A percentile compares a stretch with the other conserved stretches of the same genome.
Evolutionary conservation across 352 stramenopile species (phyloP).

Genomic region (Phytophthora lateralis): DNA sequence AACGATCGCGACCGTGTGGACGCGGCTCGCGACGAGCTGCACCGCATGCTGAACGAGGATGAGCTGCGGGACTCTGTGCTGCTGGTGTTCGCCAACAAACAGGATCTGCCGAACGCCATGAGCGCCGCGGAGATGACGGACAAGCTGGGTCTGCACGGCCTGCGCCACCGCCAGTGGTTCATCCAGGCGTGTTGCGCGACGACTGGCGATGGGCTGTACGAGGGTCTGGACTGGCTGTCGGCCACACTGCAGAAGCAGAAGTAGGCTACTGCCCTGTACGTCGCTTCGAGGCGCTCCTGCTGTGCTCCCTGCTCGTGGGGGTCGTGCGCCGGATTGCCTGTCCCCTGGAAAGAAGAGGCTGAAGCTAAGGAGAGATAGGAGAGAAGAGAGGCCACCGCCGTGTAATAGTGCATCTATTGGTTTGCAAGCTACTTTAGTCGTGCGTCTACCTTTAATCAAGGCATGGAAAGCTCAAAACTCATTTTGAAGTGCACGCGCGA

Average conservation of each 20-base stretch:
- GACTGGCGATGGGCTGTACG: slow-evolving; percentile 98
- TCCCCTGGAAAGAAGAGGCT: slow-evolving; percentile 20
- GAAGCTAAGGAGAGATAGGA: slow-evolving; percentile 29
- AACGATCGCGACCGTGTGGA: slow-evolving; percentile 99
- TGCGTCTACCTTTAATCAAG: background rate
- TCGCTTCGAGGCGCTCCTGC: slow-evolving; percentile 5
- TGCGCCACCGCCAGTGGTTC: slow-evolving; percentile 98
- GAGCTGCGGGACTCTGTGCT: slow-evolving; percentile 97
- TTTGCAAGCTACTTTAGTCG: slow-evolving; percentile 27
- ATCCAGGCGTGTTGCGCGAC: slow-evolving; percentile 99
- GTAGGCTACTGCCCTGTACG: slow-evolving; percentile 39
- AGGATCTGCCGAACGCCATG: slow-evolving; percentile 97
- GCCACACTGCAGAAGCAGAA: slow-evolving; percentile 86
- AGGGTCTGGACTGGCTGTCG: slow-evolving; percentile 98
- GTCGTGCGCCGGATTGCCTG: slow-evolving; percentile 3
- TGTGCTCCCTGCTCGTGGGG: slow-evolving; percentile 23
- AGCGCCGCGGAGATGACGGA: slow-evolving; percentile 98
- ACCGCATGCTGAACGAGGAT: slow-evolving; percentile 95
- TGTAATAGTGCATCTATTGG: slow-evolving; percentile 52
- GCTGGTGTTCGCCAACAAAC: slow-evolving; percentile 99
- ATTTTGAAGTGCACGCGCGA: slow-evolving; percentile 17
- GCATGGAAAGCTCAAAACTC: slow-evolving; percentile 16
- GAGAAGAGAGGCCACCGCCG: slow-evolving; percentile 24
- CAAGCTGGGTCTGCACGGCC: slow-evolving; percentile 97
- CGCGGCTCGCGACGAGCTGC: slow-evolving; percentile 95